A percentile compares a stretch with the other conserved stretches of the same genome.
These are phyloP conservation scores for Trifolium repens DNA, from an alignment of 306 rosid species.

Conservation along the genomic window DNA sequence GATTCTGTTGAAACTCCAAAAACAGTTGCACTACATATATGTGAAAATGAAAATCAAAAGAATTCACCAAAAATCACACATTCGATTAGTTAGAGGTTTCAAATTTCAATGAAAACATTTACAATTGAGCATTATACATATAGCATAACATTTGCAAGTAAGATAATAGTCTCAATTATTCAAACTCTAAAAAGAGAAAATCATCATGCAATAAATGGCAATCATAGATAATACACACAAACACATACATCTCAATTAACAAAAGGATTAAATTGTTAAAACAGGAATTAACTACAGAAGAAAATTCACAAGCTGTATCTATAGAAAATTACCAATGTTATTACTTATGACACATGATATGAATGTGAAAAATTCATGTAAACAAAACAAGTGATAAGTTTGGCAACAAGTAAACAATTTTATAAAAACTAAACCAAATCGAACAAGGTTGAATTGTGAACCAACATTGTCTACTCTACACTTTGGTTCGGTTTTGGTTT, in stretches of 20 bases:
- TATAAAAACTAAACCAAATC: no score
- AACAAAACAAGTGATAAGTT: no score
- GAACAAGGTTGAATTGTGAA: no score
- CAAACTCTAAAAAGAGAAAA: not conserved
- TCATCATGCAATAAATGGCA: not conserved
- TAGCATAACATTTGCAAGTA: not conserved
- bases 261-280: not conserved
- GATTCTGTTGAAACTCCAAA: slow-evolving; percentile 90
- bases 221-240: not conserved
- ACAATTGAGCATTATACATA: not conserved
- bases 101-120: not conserved
- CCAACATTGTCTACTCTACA: no score
- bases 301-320: not conserved
- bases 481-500: no score
- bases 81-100: not conserved
- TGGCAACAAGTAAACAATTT: no score
- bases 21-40: slow-evolving; percentile 64
- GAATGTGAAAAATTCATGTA: not conserved
- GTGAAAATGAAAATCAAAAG: slow-evolving; percentile 23
- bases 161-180: not conserved
- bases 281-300: not conserved
- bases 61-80: slow-evolving; percentile 27
- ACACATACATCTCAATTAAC: slow-evolving; percentile 9
- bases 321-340: not conserved
- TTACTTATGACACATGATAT: not conserved